Evolutionary conservation across 306 rosid species (phyloP).

Genomic region (Castanea crenata): DNA sequence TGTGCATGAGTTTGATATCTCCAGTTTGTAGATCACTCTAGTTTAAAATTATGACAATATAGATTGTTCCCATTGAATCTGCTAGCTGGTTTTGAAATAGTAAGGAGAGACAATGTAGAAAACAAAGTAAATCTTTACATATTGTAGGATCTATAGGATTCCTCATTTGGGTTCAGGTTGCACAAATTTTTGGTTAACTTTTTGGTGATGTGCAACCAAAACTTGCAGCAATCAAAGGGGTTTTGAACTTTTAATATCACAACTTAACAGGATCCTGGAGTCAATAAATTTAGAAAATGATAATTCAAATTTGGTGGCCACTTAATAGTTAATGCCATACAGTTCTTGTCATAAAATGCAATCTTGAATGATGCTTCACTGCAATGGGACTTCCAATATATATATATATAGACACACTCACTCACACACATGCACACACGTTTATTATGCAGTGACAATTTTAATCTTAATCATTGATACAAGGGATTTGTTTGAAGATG

Average conservation of each 20-base stretch:
- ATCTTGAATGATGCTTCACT: not conserved
- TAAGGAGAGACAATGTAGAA: not conserved
- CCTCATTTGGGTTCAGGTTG: slow-evolving; percentile 7
- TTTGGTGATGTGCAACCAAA: not conserved
- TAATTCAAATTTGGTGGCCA: slow-evolving; percentile 1
- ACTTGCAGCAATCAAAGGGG: not conserved
- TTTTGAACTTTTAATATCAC: not conserved
- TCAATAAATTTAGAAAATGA: not conserved
- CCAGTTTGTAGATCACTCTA: no score
- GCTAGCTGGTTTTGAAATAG: not conserved
- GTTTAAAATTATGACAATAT: no score
- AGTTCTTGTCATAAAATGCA: not conserved
- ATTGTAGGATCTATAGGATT: not conserved
- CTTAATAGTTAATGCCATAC: not conserved
- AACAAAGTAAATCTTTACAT: not conserved
- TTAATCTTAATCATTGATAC: not conserved
- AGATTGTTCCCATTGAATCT: slow-evolving; percentile 5
- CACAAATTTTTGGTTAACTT: not conserved
- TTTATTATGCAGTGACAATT: not conserved
- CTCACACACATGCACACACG: no score
- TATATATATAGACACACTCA: no score
- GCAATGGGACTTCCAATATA: no score
- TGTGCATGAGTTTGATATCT: no score
- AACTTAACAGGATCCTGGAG: not conserved
- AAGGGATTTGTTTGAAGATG: not conserved